Conservation (phyloP, 805 yeast genomes). For the Hanseniaspora valbyensis region DNA sequence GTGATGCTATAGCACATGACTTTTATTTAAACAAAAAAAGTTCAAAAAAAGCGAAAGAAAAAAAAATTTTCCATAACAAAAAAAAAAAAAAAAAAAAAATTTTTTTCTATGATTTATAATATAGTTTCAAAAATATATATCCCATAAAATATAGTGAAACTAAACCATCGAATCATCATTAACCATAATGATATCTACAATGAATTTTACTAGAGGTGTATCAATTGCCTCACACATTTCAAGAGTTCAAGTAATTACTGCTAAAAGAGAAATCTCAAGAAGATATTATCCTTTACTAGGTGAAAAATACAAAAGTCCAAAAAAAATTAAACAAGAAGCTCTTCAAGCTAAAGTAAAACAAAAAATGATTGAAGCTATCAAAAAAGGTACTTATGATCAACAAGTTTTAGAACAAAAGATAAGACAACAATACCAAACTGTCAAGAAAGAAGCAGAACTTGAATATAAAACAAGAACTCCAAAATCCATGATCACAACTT, state of each 20-base stretch:
- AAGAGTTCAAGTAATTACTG: background rate
- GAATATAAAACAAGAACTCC: constrained; percentile 4
- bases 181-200: constrained; percentile 8
- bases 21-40: too few relatives aligned
- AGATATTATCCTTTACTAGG: constrained; percentile 10
- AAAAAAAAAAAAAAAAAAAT: too few relatives aligned
- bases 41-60: too few relatives aligned
- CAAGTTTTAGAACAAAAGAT: background rate
- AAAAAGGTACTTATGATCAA: constrained; percentile 12
- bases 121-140: too few relatives aligned
- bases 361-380: constrained; percentile 13
- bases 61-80: too few relatives aligned
- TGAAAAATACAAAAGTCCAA: constrained; percentile 11
- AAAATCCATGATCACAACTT: constrained; percentile 4
- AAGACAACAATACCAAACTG: background rate
- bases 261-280: constrained; percentile 4
- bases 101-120: too few relatives aligned
- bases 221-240: background rate
- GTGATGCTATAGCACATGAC: too few relatives aligned
- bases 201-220: background rate
- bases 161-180: too few relatives aligned
- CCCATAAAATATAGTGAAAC: too few relatives aligned
- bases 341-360: constrained; percentile 1
- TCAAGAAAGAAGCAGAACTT: background rate
- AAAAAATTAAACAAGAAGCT: constrained; percentile 8